Evolutionary conservation across 768 basidiomycete species (phyloP).

Genomic region (Boletus vinaceobasis): DNA sequence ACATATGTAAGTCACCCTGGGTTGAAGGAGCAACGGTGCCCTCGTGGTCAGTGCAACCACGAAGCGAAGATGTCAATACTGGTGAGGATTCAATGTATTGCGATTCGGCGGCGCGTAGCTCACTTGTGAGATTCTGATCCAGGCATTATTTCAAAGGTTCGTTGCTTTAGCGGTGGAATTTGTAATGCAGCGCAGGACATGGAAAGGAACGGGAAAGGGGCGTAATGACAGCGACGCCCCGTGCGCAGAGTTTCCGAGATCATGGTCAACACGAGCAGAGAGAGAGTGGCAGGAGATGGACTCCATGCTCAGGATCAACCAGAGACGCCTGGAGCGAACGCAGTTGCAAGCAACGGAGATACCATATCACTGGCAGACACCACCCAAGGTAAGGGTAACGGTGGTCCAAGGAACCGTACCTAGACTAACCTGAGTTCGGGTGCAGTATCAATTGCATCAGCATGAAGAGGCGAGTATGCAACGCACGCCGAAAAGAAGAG

Average conservation of each 20-base stretch:
- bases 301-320: slow-evolving; percentile 16
- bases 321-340: slow-evolving; percentile 2
- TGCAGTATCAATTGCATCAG: slow-evolving; percentile 10
- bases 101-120: slow-evolving; percentile 12
- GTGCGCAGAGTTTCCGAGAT: slow-evolving; percentile 20
- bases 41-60: slow-evolving; percentile 26
- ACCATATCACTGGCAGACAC: slow-evolving; percentile 7
- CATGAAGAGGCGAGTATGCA: slow-evolving; percentile 15
- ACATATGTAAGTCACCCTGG: slow-evolving; percentile 20
- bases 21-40: slow-evolving; percentile 11
- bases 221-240: slow-evolving; percentile 11
- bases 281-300: slow-evolving; percentile 27
- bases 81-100: slow-evolving; percentile 23
- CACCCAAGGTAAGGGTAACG: slow-evolving; percentile 17
- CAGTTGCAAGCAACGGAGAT: slow-evolving; percentile 6
- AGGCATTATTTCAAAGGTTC: slow-evolving; percentile 24
- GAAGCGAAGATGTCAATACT: slow-evolving; percentile 28
- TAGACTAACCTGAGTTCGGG: slow-evolving; percentile 8
- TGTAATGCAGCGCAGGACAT: slow-evolving; percentile 17
- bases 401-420: background rate
- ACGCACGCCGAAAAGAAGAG: slow-evolving; percentile 22
- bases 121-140: slow-evolving; percentile 8
- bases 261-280: slow-evolving; percentile 27
- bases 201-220: slow-evolving; percentile 14
- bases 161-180: slow-evolving; percentile 23